Conservation (phyloP, 1,139 yeast species). For the Yamadazyma diospyri region DNA sequence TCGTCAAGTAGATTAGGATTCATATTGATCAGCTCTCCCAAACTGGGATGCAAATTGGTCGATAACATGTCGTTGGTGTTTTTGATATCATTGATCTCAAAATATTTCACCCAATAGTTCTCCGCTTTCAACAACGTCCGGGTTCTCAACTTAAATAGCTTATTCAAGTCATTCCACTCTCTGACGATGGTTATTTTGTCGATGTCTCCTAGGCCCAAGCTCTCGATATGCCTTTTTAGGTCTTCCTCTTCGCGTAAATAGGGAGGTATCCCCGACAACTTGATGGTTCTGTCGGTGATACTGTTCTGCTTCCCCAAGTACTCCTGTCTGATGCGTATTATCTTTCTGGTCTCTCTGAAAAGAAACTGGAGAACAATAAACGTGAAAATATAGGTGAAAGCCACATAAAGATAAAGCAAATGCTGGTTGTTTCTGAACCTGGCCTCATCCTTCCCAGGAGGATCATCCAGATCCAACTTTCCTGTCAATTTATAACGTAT, state of each 20-base stretch:
- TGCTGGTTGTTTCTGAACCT: slow-evolving; percentile 17
- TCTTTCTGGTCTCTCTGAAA: slow-evolving; percentile 34
- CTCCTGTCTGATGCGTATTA: slow-evolving; percentile 38
- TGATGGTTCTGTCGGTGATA: slow-evolving; percentile 45
- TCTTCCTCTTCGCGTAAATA: slow-evolving; percentile 67
- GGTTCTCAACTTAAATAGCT: slow-evolving; percentile 58
- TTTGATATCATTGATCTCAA: slow-evolving; percentile 36
- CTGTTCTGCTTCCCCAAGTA: slow-evolving; percentile 43
- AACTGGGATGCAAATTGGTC: slow-evolving; percentile 23
- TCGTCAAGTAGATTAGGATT: slow-evolving; percentile 1
- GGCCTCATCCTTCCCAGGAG: slow-evolving; percentile 37
- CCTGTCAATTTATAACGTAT: slow-evolving; percentile 71
- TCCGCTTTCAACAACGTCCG: slow-evolving; percentile 57
- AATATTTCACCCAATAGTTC: slow-evolving; percentile 72
- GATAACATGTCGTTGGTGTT: slow-evolving; percentile 28
- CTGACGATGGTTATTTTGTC: slow-evolving; percentile 73
- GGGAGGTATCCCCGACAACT: slow-evolving; percentile 59
- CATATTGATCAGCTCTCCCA: slow-evolving; percentile 22
- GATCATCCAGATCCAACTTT: slow-evolving; percentile 49
- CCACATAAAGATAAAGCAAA: slow-evolving; percentile 39
- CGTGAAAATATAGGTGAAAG: slow-evolving; percentile 42
- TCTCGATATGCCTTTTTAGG: slow-evolving; percentile 70
- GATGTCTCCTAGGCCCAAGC: slow-evolving; percentile 76
- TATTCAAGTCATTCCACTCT: slow-evolving; percentile 76
- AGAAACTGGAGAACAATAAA: slow-evolving; percentile 31